Conservation (phyloP, 495 filamentous ascomycete genomes). For the Xylaria nigripes region DNA sequence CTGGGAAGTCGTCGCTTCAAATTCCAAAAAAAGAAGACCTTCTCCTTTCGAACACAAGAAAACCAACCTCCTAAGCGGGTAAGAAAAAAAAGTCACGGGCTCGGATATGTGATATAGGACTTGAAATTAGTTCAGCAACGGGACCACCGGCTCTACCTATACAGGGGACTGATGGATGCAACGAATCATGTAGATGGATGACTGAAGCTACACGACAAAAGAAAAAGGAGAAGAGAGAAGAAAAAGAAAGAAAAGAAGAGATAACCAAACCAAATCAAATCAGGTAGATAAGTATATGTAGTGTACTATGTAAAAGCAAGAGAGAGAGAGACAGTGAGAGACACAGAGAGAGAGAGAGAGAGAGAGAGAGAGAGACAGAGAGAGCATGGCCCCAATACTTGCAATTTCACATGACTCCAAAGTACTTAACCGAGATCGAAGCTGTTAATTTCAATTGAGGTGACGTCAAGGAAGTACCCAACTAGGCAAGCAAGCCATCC, state of each 20-base stretch:
- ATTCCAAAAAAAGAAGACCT: neutral
- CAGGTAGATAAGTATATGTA: too few species aligned
- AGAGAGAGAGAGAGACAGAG: neutral
- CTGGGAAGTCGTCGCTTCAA: neutral
- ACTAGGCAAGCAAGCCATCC: neutral
- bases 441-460: conserved; percentile 4
- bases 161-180: neutral
- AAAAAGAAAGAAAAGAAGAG: neutral
- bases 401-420: conserved; percentile 2
- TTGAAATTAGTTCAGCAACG: neutral
- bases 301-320: too few species aligned
- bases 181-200: conserved; percentile 1
- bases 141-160: neutral
- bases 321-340: neutral
- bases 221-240: neutral
- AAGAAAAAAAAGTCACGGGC: neutral
- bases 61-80: neutral
- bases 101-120: neutral
- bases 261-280: neutral
- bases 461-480: conserved; percentile 10
- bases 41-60: neutral
- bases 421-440: conserved; percentile 3
- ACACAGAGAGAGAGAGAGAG: neutral
- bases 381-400: neutral
- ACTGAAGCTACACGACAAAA: neutral